Conservation (phyloP, 192 early-diverging fungal species). For the Podila minutissima region DNA sequence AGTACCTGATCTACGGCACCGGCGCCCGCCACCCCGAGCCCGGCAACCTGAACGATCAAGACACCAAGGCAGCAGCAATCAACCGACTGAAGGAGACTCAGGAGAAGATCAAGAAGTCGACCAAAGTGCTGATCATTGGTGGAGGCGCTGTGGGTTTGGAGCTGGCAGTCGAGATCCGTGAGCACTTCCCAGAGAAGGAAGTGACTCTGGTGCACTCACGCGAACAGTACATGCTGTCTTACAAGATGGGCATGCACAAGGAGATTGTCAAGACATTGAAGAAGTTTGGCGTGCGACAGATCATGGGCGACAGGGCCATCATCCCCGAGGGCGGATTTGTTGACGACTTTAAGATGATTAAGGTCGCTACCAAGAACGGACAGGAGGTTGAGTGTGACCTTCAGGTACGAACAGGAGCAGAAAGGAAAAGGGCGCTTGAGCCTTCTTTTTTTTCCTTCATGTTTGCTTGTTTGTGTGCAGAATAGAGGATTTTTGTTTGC, state of each 20-base stretch:
- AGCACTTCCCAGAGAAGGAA: constrained; percentile 65
- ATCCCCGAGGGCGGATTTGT: constrained; percentile 70
- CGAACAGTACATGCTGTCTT: constrained; percentile 63
- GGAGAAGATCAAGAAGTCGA: constrained; percentile 63
- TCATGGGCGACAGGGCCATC: constrained; percentile 58
- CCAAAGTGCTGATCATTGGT: constrained; percentile 73
- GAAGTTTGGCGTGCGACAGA: constrained; percentile 50
- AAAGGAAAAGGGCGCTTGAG: neutral
- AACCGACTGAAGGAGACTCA: constrained; percentile 55
- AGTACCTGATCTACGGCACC: constrained; percentile 64
- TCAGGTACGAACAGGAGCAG: constrained; percentile 29
- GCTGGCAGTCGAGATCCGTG: constrained; percentile 78
- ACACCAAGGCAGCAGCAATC: constrained; percentile 58
- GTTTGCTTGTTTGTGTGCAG: neutral
- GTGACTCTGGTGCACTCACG: constrained; percentile 75
- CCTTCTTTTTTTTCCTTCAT: too few species aligned
- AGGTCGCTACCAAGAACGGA: constrained; percentile 55
- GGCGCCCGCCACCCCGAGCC: constrained; percentile 65
- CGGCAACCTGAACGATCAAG: constrained; percentile 50
- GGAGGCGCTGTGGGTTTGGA: constrained; percentile 84
- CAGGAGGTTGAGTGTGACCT: constrained; percentile 56
- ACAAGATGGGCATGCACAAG: constrained; percentile 64
- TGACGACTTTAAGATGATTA: constrained; percentile 57
- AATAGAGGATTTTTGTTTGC: neutral
- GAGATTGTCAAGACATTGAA: constrained; percentile 66